phyloP scores from a whole-genome alignment of 1,284 basidiomycete species.

The Moniliophthora roreri region DNA sequence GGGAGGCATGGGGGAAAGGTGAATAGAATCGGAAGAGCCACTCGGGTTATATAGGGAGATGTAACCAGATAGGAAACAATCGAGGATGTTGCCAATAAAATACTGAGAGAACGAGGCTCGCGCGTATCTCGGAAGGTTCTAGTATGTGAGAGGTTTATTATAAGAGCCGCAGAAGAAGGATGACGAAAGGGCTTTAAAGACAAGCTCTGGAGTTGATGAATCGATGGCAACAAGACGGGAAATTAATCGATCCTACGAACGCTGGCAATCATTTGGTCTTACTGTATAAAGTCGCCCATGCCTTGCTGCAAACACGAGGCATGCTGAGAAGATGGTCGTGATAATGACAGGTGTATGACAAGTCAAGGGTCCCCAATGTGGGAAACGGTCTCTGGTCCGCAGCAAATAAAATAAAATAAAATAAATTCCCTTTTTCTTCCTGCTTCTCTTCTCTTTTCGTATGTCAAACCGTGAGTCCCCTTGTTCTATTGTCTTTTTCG shows the following conservation, averaged over 20 bases:
- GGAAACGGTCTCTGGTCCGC: no score
- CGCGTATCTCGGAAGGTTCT: slow-evolving; percentile 6
- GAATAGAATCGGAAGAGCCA: not conserved
- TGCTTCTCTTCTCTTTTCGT: slow-evolving; percentile 12
- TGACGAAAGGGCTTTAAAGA: slow-evolving; percentile 2
- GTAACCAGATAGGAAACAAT: slow-evolving; percentile 12
- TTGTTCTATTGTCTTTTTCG: slow-evolving; percentile 6
- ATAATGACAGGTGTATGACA: not conserved
- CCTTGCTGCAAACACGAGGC: slow-evolving; percentile 16
- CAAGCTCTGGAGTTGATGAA: slow-evolving; percentile 1
- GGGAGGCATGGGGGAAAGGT: slow-evolving; percentile 2
- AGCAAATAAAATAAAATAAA: no score
- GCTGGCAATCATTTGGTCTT: slow-evolving; percentile 3
- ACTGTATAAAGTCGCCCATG: slow-evolving; percentile 1
- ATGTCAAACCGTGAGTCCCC: not conserved
- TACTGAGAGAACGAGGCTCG: slow-evolving; percentile 5
- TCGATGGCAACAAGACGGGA: slow-evolving; percentile 1
- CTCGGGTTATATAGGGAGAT: slow-evolving; percentile 10
- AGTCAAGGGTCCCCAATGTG: no score
- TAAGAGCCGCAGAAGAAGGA: not conserved
- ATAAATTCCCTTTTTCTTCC: slow-evolving; percentile 12
- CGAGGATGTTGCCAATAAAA: not conserved
- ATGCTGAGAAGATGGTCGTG: slow-evolving; percentile 4
- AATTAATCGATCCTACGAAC: slow-evolving; percentile 5
- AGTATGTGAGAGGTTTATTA: not conserved